Evolutionary conservation across 495 filamentous ascomycete genomes (phyloP), one percentile per base, ranked within the genome.

Genomic region (Annulohypoxylon maeteangense): DNA sequence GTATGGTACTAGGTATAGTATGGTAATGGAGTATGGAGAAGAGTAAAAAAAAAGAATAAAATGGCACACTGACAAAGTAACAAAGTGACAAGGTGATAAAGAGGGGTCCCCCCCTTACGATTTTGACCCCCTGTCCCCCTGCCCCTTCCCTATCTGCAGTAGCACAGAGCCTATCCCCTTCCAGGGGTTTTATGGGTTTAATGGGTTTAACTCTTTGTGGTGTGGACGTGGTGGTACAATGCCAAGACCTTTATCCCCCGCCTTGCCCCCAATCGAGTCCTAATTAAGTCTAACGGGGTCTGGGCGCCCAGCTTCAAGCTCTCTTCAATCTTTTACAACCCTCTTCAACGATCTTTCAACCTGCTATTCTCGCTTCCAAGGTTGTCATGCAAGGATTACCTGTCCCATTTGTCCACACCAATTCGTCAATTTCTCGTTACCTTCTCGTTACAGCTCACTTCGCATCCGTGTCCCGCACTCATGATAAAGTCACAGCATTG

Each of bases 391-490:
- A 60, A 55, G 64, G 70, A 51, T 65, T 65, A 63, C 63, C 63
- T 60, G 45, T 71, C 62, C 63, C 42, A 42, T 62, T 47, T 54
- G 23, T 58, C 47, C 71, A 74, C 71, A 70, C 63, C 67, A 25
- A 60, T 63, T 70, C 71, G 71, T 74, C 70, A 74, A 67, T 67
- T 74, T 74, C 71, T 74, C 71, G 71, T 74, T 74, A 74, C 71
- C 71, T 74, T 74, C 71, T 74, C 71, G 71, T 74, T 74, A 74
- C 71, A 69, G 71, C 23, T 58, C 62, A 34, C 20, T 40, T 70
- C 67, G 62, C 62, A 74, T 66, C 60, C 34, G 48, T 64, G 59
- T 74, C 57, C 62, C 56, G 57, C n/a, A 44, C 71, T 70, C 58
- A 67, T 64, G 71, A 74, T 74, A 74, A 73, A 74, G 71, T 67